Base-by-base conservation (phyloP, 2,329 filamentous ascomycete genomes). In the Cytospora schulzeri region DNA sequence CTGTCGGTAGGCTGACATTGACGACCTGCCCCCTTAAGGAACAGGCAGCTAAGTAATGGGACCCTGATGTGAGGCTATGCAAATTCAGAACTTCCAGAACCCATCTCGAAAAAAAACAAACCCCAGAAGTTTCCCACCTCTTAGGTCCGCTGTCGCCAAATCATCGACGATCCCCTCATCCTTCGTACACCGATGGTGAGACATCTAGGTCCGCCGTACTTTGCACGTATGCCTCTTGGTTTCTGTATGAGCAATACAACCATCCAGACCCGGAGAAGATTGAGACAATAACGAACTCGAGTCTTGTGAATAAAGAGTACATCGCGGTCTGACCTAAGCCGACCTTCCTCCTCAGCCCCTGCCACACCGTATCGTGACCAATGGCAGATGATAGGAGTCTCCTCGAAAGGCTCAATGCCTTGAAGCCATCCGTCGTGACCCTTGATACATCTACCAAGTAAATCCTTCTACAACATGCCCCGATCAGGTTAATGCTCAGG, bases 391-490 rank as follows among this genome's bases (percentile, higher is more conserved):
- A 85, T 68, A 78, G 76, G 66, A 80, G 79, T 24, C 75, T 87
- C 28, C 74, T 86, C 26, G 80, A 83, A 63, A 80, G 85, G 33
- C 76, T 87, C 33, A 84, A 84, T 59, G 84, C 84, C 12, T 75
- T 87, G 45, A 79, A 80, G 72, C 70, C 76, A 5, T 76, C 74
- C 57, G 73, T 74, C 67, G 69, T 80, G 60, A 72, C 71, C 33
- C 70, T 78, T 57, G 74, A 75, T 24, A 65, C 69, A 24, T 71
- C 77, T 22, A 69, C 76, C 74, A 77, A 76, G 81, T 83, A 80
- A 75, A 73, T 11, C 35, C 53, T 65, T 64, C 51, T 22, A 55
- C 48, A 22, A 8, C 12, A 29, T 28, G 26, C 31, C 28, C 35
- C 51, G 54, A 12, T 45, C 22, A 54, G 26, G 57, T 4, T 28